phyloP scores from a whole-genome alignment of 2,329 filamentous ascomycete species.

The Exutisphaerella laricina region DNA sequence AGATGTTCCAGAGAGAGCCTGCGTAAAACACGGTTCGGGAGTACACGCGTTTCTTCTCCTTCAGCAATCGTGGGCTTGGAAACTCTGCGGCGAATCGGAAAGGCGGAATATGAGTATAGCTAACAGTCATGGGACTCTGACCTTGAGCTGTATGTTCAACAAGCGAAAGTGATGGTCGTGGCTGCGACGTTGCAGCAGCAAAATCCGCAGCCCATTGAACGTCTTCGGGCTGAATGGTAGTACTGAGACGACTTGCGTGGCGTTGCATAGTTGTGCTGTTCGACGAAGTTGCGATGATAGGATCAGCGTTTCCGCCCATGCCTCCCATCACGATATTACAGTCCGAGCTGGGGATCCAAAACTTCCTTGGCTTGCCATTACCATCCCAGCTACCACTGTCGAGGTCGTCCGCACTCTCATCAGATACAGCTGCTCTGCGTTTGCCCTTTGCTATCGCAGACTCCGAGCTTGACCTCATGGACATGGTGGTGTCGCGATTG shows the following conservation, averaged over 20 bases:
- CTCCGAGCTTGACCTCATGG: constrained; percentile 21
- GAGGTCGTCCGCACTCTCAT: constrained; percentile 21
- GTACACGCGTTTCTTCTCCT: constrained; percentile 56
- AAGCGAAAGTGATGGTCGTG: constrained; percentile 20
- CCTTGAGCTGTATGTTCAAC: constrained; percentile 4
- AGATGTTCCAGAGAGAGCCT: constrained; percentile 57
- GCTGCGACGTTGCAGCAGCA: constrained; percentile 40
- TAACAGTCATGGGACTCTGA: constrained; percentile 28
- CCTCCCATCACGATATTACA: constrained; percentile 52
- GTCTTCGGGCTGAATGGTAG: constrained; percentile 50
- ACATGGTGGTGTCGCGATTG: constrained; percentile 27
- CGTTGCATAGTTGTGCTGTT: constrained; percentile 38
- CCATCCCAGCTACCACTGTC: constrained; percentile 50
- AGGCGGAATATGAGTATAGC: constrained; percentile 52
- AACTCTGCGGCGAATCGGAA: constrained; percentile 57
- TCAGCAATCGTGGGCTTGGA: constrained; percentile 50
- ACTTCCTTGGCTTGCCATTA: constrained; percentile 50
- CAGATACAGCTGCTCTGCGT: constrained; percentile 30
- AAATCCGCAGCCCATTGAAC: constrained; percentile 54
- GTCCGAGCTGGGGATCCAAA: constrained; percentile 53
- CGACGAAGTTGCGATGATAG: constrained; percentile 43
- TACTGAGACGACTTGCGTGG: constrained; percentile 45
- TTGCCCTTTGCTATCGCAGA: constrained; percentile 40
- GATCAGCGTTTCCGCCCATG: constrained; percentile 50
- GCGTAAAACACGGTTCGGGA: constrained; percentile 56